Evolutionary conservation across 371 early-diverging fungal genomes (phyloP), one percentile per base, ranked within the genome.

Genomic region (Mucor irregularis): DNA sequence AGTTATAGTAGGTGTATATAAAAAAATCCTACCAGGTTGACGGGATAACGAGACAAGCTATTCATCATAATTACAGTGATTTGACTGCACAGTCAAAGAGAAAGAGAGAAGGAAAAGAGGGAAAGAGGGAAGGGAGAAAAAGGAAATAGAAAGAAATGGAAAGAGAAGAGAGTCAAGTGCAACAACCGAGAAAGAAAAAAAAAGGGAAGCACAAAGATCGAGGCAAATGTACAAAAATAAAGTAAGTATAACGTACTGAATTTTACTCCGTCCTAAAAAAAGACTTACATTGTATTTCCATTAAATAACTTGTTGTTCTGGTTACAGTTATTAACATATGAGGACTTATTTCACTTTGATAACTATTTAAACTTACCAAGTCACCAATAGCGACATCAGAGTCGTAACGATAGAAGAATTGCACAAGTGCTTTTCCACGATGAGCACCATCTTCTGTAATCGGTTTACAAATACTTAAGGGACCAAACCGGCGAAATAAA

Each of bases 401-500:
- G 43, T 73, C 61, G 13, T 63, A 37, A 30, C 61, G 58, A 13
- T 31, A 56, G 56, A 75, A 78, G 40, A 53, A 78, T 19, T 73
- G 76, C 13, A 78, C 45, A 16, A 63, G 33, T 2, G 74, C 79
- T 26, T 42, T 55, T 25, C 61, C 66, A 38, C 42, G 52, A 34
- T 55, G 60, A 16, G 47, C 33, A 11, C 56, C 57, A 13, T 55
- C 56, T 44, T 73, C 71, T 28, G 50, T 21, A 33, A 62, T 53
- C 2, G 64, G 19, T 37, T 67, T 69, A 22, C 68, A 68, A 7
- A 64, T 64, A 58, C 53, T 62, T 16, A 78, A 49, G 24, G 74
- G 68, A 17, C 79, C 79, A 51, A 44, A 78, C n/a, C 64, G 62
- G 34, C 69, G 69, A 49, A 75, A 75, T 5, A 66, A 48, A 21